Evolutionary conservation across 805 yeast species (phyloP).

Genomic region (Ogataea trehalophila): DNA sequence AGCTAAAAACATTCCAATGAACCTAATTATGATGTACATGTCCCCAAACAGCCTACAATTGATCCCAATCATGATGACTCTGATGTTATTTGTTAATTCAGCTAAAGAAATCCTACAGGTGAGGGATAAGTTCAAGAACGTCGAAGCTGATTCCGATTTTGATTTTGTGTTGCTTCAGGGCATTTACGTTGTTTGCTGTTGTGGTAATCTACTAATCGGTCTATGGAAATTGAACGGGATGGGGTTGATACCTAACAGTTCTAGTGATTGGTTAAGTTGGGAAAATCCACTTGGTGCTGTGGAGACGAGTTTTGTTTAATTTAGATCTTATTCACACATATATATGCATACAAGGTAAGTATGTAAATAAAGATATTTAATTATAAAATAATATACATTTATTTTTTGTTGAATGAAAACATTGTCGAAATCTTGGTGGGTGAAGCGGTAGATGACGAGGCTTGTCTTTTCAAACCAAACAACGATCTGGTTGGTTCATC

Average conservation of each 20-base stretch:
- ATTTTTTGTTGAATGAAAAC: slow-evolving; percentile 17
- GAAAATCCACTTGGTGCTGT: slow-evolving; percentile 39
- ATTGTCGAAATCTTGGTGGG: slow-evolving; percentile 18
- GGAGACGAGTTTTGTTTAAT: slow-evolving; percentile 25
- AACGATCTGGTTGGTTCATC: slow-evolving; percentile 19
- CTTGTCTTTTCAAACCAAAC: slow-evolving; percentile 22
- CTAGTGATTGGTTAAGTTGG: slow-evolving; percentile 92
- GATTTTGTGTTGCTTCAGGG: slow-evolving; percentile 24
- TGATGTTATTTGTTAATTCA: slow-evolving; percentile 77
- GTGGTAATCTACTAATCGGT: slow-evolving; percentile 66
- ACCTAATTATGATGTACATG: slow-evolving; percentile 84
- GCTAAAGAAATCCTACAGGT: slow-evolving; percentile 63
- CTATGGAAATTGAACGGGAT: slow-evolving; percentile 77
- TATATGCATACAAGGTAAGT: not conserved
- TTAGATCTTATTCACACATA: slow-evolving; percentile 2
- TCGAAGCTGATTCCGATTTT: slow-evolving; percentile 17
- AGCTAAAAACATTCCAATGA: slow-evolving; percentile 84
- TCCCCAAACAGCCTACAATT: slow-evolving; percentile 86
- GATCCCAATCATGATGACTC: slow-evolving; percentile 85
- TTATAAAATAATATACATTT: not conserved
- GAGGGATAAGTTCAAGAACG: slow-evolving; percentile 44
- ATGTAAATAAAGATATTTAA: not conserved
- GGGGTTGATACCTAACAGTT: slow-evolving; percentile 87
- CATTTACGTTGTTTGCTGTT: slow-evolving; percentile 32
- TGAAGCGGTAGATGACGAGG: slow-evolving; percentile 11